These are phyloP conservation scores for Gynochthodes officinalis DNA, from an alignment of 257 asterid species.

Conservation along the genomic window DNA sequence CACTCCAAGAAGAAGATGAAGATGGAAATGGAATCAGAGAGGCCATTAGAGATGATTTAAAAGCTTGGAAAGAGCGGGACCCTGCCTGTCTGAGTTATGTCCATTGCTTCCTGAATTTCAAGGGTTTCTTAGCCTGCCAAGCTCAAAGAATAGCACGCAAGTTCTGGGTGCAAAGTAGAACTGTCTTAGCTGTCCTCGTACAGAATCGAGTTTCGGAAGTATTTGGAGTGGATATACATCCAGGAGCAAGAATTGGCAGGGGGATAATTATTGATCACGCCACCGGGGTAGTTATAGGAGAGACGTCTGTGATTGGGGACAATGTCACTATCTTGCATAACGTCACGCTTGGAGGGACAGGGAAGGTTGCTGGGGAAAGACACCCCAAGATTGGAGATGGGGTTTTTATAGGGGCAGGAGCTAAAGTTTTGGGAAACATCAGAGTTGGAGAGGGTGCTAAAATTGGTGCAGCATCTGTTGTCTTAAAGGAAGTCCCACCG, in stretches of 20 bases:
- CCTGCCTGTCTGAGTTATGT: constrained; percentile 20
- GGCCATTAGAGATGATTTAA: constrained; percentile 14
- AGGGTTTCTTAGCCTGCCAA: constrained; percentile 24
- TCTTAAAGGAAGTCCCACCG: constrained; percentile 17
- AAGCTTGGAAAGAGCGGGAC: constrained; percentile 22
- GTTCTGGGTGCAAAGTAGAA: constrained; percentile 21
- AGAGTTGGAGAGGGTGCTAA: constrained; percentile 22
- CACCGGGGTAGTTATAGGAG: constrained; percentile 24
- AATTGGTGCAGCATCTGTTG: constrained; percentile 29
- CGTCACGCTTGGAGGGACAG: constrained; percentile 27
- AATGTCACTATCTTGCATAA: constrained; percentile 19
- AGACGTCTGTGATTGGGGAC: constrained; percentile 26
- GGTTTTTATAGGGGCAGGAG: constrained; percentile 25
- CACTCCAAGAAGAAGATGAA: constrained; percentile 9
- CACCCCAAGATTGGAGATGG: constrained; percentile 30
- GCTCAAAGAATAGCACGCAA: constrained; percentile 21
- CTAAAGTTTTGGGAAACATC: constrained; percentile 21
- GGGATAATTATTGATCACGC: constrained; percentile 30
- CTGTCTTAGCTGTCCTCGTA: constrained; percentile 10
- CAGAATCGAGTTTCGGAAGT: constrained; percentile 26
- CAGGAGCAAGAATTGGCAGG: constrained; percentile 19
- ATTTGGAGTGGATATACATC: constrained; percentile 27
- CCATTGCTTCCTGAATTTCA: constrained; percentile 21
- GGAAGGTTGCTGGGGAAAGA: constrained; percentile 17
- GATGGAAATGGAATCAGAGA: constrained; percentile 1